phyloP scores from a whole-genome alignment of 1,284 basidiomycete genomes.

The Trametes sp. region DNA sequence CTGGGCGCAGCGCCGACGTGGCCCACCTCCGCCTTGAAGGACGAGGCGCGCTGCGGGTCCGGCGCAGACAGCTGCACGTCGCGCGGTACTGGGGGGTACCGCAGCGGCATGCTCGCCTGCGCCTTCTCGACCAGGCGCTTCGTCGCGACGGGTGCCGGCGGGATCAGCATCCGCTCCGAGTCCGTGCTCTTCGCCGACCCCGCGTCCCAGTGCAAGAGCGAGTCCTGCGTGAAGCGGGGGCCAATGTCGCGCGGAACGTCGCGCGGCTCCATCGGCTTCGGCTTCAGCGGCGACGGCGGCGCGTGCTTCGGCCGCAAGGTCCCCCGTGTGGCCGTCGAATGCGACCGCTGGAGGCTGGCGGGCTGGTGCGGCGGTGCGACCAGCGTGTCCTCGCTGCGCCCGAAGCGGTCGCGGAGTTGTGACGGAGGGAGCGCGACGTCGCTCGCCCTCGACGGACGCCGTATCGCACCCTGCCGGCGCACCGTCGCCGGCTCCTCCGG shows the following conservation, averaged over 20 bases:
- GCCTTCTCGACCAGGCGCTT: slow-evolving; percentile 5
- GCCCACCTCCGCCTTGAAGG: slow-evolving; percentile 13
- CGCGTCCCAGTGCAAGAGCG: background rate
- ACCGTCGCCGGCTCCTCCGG: slow-evolving; percentile 14
- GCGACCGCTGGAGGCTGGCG: background rate
- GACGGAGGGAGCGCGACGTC: slow-evolving; percentile 2
- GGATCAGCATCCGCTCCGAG: slow-evolving; percentile 3
- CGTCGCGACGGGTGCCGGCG: slow-evolving; percentile 5
- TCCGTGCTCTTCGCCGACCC: background rate
- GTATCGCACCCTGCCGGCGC: slow-evolving; percentile 20
- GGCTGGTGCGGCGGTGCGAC: background rate
- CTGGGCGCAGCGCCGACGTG: background rate
- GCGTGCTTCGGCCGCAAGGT: background rate
- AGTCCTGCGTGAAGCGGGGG: background rate
- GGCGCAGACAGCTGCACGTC: slow-evolving; percentile 7
- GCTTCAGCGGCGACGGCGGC: background rate
- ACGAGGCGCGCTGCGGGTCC: slow-evolving; percentile 8
- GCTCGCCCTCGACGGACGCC: slow-evolving; percentile 13
- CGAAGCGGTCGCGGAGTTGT: slow-evolving; percentile 7
- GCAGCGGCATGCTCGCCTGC: slow-evolving; percentile 12
- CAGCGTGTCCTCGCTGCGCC: slow-evolving; percentile 10
- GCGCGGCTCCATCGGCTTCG: slow-evolving; percentile 4
- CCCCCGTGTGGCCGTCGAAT: background rate
- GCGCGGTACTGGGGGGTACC: slow-evolving; percentile 12
- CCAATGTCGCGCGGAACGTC: slow-evolving; percentile 11